A percentile compares a stretch with the other conserved stretches of the same genome.
phyloP scores from a whole-genome alignment of 768 basidiomycete species.

The Collybiopsis confluens region DNA sequence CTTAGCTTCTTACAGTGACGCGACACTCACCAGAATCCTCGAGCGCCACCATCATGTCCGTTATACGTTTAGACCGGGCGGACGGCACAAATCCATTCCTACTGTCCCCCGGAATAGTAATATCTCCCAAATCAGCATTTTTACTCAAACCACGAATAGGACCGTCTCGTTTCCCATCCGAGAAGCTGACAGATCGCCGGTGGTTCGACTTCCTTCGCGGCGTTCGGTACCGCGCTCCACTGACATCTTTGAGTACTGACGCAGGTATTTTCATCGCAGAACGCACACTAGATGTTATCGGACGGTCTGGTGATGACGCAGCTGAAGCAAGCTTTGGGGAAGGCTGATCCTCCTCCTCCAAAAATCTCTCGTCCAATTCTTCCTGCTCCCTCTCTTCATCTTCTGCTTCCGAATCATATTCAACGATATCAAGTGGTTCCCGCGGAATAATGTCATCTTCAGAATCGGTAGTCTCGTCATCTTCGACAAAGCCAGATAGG shows the following conservation, averaged over 20 bases:
- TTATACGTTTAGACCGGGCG: conserved; percentile 74
- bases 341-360: background rate
- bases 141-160: conserved; percentile 69
- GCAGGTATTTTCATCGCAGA: conserved; percentile 48
- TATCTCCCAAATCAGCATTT: conserved; percentile 34
- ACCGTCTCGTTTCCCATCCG: conserved; percentile 87
- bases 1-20: conserved; percentile 11
- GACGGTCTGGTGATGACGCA: background rate
- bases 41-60: conserved; percentile 72
- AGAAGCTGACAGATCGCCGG: conserved; percentile 93
- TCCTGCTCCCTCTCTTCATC: conserved; percentile 15
- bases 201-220: conserved; percentile 48
- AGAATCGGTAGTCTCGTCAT: conserved; percentile 42
- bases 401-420: conserved; percentile 38
- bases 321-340: background rate
- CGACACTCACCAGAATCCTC: conserved; percentile 57
- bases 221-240: conserved; percentile 45
- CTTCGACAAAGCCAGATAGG: conserved; percentile 42
- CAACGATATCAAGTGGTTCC: conserved; percentile 25
- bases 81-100: conserved; percentile 45
- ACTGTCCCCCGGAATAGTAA: conserved; percentile 15
- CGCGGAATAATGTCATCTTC: conserved; percentile 36
- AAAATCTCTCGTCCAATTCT: background rate
- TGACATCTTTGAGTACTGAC: conserved; percentile 55
- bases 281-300: conserved; percentile 34